Evolutionary conservation across 176 grass and related monocot species (phyloP), one percentile per base, ranked within the genome.

Genomic region (Carex scoparia): DNA sequence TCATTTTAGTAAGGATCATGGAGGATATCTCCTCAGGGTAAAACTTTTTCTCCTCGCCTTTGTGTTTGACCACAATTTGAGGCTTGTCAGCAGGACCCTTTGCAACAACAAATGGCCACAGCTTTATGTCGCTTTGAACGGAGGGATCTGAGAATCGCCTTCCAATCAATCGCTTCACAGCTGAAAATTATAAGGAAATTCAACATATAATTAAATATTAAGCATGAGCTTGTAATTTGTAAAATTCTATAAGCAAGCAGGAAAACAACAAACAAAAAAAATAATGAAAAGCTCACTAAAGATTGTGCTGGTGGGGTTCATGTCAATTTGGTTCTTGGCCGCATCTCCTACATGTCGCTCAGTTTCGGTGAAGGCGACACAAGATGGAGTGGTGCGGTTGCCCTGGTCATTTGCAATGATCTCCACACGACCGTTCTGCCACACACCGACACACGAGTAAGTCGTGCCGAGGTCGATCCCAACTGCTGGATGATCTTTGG

Each of bases 381-480:
- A 72, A 5, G 82, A 72, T 0, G 79, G 79, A 16, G 79, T 81
- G 9, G 57, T 81, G 7, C 13, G 79, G 5, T 81, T 40, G 35
- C 82, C 82, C 23, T 81, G 79, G 59, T 81, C 79, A 2, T 81
- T 81, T 10, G 79, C 79, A 44, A 81, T 63, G 56, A 81, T 65
- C 79, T 81, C 79, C 10, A 81, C 60, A 4, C 18, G 79, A 3
- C 57, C 79, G 7, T 62, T 31, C 42, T 64, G 33, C 79, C 79
- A 81, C 33, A 64, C 30, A 5, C 59, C 79, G 15, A 81, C 79
- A 16, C 79, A 81, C 2, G 79, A 81, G 33, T 81, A 81, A 5
- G 59, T 65, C 5, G 79, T 81, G 53, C 79, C 79, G 6, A 81
- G 79, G 23, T 81, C 79, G 2, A 81, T 81, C 16, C 79, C 79